Evolutionary conservation across 2,329 filamentous ascomycete genomes (phyloP).

Genomic region (Endocalyx cinctus): DNA sequence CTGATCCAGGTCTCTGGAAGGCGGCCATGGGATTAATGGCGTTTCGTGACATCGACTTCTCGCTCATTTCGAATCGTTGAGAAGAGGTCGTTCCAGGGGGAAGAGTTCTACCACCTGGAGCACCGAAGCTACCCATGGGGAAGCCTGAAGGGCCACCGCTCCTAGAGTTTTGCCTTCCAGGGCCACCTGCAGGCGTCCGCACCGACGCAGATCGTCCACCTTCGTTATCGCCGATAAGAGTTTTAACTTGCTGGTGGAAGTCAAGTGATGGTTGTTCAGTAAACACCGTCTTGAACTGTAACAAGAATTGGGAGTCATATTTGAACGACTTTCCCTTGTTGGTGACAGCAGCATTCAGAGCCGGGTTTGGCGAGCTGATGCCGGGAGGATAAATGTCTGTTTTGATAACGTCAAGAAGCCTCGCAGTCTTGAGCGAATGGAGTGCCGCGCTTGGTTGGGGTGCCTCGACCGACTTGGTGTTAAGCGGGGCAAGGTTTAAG

Average conservation of each 20-base stretch:
- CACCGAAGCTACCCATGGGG: slow-evolving; percentile 68
- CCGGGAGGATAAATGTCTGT: slow-evolving; percentile 77
- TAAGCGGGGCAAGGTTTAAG: slow-evolving; percentile 79
- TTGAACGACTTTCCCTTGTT: slow-evolving; percentile 83
- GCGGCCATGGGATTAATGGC: slow-evolving; percentile 52
- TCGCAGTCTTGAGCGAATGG: slow-evolving; percentile 86
- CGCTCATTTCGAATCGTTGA: slow-evolving; percentile 66
- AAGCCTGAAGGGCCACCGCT: slow-evolving; percentile 47
- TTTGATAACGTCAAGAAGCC: slow-evolving; percentile 76
- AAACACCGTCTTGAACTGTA: slow-evolving; percentile 95
- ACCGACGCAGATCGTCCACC: slow-evolving; percentile 58
- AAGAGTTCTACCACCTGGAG: slow-evolving; percentile 46
- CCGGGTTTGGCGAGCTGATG: slow-evolving; percentile 85
- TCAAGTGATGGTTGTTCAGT: slow-evolving; percentile 94
- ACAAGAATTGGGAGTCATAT: slow-evolving; percentile 90
- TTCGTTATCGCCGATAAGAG: slow-evolving; percentile 73
- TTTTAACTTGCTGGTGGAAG: slow-evolving; percentile 88
- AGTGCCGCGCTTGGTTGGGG: slow-evolving; percentile 91
- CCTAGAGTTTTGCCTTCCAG: slow-evolving; percentile 48
- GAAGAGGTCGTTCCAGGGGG: slow-evolving; percentile 74
- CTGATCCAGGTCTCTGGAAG: slow-evolving; percentile 56
- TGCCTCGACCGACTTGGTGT: slow-evolving; percentile 81
- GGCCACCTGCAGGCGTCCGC: slow-evolving; percentile 50
- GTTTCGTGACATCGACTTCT: slow-evolving; percentile 43
- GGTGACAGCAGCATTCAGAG: slow-evolving; percentile 73